These are phyloP conservation scores for Cutaneotrichosporon sp. DNA, from an alignment of 1,284 basidiomycete genomes.

Conservation along the genomic window DNA sequence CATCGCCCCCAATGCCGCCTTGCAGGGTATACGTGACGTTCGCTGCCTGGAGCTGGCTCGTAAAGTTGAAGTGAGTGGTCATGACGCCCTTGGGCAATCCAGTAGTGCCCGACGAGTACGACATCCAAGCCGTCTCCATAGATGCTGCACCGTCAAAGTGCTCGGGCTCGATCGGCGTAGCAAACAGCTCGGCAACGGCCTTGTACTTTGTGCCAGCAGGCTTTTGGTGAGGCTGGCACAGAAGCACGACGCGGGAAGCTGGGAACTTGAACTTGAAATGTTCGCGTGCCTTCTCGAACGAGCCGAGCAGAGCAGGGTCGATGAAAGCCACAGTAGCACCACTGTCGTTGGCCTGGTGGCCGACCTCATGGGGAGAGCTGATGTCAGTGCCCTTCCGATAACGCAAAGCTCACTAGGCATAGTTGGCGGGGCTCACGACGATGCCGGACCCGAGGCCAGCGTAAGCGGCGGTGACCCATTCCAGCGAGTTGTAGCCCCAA, in stretches of 20 bases:
- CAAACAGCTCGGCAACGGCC: conserved; percentile 5
- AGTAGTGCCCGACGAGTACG: conserved; percentile 63
- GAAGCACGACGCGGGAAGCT: conserved; percentile 27
- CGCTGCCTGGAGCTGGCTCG: conserved; percentile 33
- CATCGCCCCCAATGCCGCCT: conserved; percentile 4
- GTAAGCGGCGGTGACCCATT: conserved; percentile 60
- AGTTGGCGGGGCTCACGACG: conserved; percentile 39
- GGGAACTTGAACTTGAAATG: conserved; percentile 15
- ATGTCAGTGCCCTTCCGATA: conserved; percentile 48
- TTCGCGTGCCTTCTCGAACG: conserved; percentile 25
- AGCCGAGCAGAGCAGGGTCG: conserved; percentile 53
- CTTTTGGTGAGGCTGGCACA: conserved; percentile 23
- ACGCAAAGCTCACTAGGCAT: conserved; percentile 33
- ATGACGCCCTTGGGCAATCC: conserved; percentile 47
- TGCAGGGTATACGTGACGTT: conserved; percentile 5
- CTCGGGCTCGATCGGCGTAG: conserved; percentile 4
- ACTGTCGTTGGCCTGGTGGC: conserved; percentile 52
- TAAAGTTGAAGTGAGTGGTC: conserved; percentile 63
- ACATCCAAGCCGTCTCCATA: conserved; percentile 46
- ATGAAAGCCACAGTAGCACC: conserved; percentile 56
- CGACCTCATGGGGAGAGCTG: conserved; percentile 42
- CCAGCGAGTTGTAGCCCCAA: conserved; percentile 55
- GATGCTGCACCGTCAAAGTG: conserved; percentile 9
- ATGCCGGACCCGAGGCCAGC: conserved; percentile 50
- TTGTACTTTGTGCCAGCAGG: conserved; percentile 13